Evolutionary conservation across 176 grass and related monocot species (phyloP).

Genomic region (Zea mays): DNA sequence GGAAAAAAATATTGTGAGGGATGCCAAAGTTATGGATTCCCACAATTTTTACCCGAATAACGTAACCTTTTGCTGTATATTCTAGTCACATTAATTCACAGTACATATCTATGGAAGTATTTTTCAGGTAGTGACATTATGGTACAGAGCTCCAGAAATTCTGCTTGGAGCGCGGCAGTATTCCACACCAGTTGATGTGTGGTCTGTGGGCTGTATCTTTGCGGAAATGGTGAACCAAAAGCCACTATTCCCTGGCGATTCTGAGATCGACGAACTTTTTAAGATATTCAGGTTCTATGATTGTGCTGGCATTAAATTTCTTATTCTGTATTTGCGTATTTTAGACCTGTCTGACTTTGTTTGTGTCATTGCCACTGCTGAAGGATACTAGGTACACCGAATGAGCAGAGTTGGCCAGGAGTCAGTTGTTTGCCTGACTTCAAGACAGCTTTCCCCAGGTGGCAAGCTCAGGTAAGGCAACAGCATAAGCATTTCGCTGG

Average conservation of each 20-base stretch:
- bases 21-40: not conserved
- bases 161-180: constrained; percentile 83
- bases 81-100: constrained; percentile 24
- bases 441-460: constrained; percentile 92
- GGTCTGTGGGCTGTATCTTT: constrained; percentile 97
- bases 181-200: constrained; percentile 92
- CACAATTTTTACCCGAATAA: not conserved
- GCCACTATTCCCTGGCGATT: constrained; percentile 88
- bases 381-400: constrained; percentile 84
- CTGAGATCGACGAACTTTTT: constrained; percentile 92
- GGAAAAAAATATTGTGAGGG: not conserved
- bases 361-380: constrained; percentile 5
- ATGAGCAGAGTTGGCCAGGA: constrained; percentile 92
- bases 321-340: not conserved
- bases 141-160: constrained; percentile 96
- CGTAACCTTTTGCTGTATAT: not conserved
- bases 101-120: constrained; percentile 31
- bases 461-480: constrained; percentile 63
- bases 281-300: constrained; percentile 85
- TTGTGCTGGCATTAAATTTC: constrained; percentile 17
- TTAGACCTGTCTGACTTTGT: constrained; percentile 33
- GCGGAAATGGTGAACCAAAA: constrained; percentile 96
- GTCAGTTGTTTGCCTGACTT: constrained; percentile 77
- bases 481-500: constrained; percentile 22
- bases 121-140: constrained; percentile 92